These are phyloP conservation scores for Fusarium graminum DNA, from an alignment of 2,329 filamentous ascomycete genomes.

Conservation along the genomic window DNA sequence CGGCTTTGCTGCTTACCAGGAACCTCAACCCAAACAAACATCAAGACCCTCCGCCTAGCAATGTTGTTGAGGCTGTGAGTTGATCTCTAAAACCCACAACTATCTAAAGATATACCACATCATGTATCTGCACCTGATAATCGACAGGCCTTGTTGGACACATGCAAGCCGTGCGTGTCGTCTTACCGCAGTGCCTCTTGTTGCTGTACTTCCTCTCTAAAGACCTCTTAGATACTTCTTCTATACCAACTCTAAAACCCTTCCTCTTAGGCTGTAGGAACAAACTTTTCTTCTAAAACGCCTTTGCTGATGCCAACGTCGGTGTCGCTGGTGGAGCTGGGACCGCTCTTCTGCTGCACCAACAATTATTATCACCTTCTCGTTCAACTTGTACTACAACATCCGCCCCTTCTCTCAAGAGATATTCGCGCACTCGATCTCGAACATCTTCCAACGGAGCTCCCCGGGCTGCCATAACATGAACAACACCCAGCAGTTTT, in stretches of 20 bases:
- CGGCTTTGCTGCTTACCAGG: background rate
- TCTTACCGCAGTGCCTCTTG: slow-evolving; percentile 8
- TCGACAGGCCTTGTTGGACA: slow-evolving; percentile 10
- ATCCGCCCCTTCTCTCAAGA: slow-evolving; percentile 79
- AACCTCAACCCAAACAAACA: slow-evolving; percentile 5
- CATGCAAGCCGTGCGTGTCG: slow-evolving; percentile 16
- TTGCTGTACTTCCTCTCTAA: slow-evolving; percentile 27
- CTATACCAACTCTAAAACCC: slow-evolving; percentile 25
- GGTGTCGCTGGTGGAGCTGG: slow-evolving; percentile 49
- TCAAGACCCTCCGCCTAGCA: background rate
- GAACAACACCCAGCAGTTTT: slow-evolving; percentile 84
- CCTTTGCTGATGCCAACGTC: slow-evolving; percentile 51
- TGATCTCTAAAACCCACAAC: slow-evolving; percentile 7
- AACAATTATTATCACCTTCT: slow-evolving; percentile 78
- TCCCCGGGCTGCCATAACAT: slow-evolving; percentile 80
- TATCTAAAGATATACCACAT: slow-evolving; percentile 12
- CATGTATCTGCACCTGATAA: slow-evolving; percentile 12
- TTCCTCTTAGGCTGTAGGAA: slow-evolving; percentile 13
- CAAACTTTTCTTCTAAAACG: slow-evolving; percentile 48
- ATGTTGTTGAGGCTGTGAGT: slow-evolving; percentile 7
- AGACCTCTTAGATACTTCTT: slow-evolving; percentile 23
- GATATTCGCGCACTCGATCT: slow-evolving; percentile 78
- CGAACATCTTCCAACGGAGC: slow-evolving; percentile 86
- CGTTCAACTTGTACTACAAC: slow-evolving; percentile 89
- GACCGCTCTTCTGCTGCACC: slow-evolving; percentile 62